Evolutionary conservation across 106 monocot genomes (phyloP).

Genomic region (Dendrobium catenatum): DNA sequence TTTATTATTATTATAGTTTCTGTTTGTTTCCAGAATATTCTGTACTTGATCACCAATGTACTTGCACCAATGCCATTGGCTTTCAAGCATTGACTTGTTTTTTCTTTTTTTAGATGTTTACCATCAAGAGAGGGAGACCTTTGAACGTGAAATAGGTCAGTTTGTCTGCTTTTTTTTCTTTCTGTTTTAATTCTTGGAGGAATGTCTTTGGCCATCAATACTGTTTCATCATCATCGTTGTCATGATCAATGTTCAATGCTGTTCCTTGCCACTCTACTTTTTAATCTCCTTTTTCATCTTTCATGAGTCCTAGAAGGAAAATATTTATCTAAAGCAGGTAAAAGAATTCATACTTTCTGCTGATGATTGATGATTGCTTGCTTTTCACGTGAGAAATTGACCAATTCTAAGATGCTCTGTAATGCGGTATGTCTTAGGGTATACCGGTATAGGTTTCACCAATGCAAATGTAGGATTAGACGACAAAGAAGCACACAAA

Average conservation of each 20-base stretch:
- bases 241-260: background rate
- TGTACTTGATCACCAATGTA: background rate
- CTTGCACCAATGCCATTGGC: background rate
- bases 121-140: constrained; percentile 72
- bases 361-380: background rate
- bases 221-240: background rate
- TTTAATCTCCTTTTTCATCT: background rate
- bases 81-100: background rate
- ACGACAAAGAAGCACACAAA: background rate
- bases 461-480: background rate
- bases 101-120: constrained; percentile 76
- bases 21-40: background rate
- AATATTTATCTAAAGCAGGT: background rate
- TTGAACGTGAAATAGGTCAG: constrained; percentile 87
- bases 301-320: background rate
- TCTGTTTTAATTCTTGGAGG: background rate
- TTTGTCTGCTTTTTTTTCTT: constrained; percentile 2
- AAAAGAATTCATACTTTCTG: background rate
- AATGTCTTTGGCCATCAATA: background rate
- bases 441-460: background rate
- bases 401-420: background rate
- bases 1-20: background rate
- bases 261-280: background rate
- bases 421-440: background rate
- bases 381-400: background rate